Percentiles rank a stretch among this genome's conserved stretches.
These are phyloP conservation scores for Jacaranda mimosifolia DNA, from an alignment of 257 asterid genomes.

Conservation along the genomic window DNA sequence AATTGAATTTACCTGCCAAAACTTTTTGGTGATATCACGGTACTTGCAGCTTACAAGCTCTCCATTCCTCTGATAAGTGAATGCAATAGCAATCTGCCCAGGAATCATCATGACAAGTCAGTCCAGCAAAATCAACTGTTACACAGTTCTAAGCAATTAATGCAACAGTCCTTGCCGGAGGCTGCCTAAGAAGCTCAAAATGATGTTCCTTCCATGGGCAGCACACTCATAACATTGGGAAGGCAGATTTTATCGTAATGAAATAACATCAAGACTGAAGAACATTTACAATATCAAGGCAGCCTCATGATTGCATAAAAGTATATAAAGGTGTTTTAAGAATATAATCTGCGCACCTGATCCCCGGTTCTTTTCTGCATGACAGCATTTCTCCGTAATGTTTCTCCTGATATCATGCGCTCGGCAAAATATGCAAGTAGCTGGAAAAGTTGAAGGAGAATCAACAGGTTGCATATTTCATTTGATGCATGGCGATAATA, in stretches of 20 bases:
- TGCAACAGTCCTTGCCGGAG: slow-evolving; percentile 1
- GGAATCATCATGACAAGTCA: slow-evolving; percentile 25
- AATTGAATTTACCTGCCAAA: slow-evolving; percentile 76
- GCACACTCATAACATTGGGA: neutral
- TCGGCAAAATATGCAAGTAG: slow-evolving; percentile 75
- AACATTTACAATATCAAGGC: slow-evolving; percentile 14
- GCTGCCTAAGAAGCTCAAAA: neutral
- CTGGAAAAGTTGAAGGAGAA: slow-evolving; percentile 46
- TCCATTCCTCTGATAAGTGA: slow-evolving; percentile 78
- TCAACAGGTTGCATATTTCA: slow-evolving; percentile 5
- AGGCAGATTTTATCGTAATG: neutral
- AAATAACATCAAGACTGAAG: slow-evolving; percentile 9
- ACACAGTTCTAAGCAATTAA: slow-evolving; percentile 17
- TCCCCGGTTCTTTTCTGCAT: slow-evolving; percentile 76
- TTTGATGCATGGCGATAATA: slow-evolving; percentile 15
- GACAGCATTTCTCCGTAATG: slow-evolving; percentile 80
- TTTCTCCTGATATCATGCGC: slow-evolving; percentile 92
- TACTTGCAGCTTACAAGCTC: slow-evolving; percentile 89
- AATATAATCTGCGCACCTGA: slow-evolving; percentile 56
- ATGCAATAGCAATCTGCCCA: slow-evolving; percentile 79
- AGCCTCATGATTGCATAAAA: slow-evolving; percentile 16
- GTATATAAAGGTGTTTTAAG: slow-evolving; percentile 1
- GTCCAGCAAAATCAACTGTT: neutral
- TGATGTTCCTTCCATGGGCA: neutral
- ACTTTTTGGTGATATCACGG: slow-evolving; percentile 69